Base-by-base conservation (phyloP, 345 rosid species). In the Linum trigynum region DNA sequence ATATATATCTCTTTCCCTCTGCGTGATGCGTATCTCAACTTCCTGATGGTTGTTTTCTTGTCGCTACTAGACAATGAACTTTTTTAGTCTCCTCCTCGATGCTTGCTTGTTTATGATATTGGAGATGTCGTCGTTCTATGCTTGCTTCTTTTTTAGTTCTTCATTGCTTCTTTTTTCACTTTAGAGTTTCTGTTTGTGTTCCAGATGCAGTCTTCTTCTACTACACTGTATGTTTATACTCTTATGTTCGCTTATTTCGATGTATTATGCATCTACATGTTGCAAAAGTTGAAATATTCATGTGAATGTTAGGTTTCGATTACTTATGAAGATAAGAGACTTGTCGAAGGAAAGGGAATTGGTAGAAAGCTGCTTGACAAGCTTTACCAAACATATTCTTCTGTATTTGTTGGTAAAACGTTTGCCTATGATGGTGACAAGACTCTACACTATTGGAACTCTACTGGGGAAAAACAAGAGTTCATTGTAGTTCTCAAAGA, bases 381-480 rank as follows among this genome's bases (percentile, higher is more conserved):
- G 67, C 87, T 90, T 64, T 82, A 83, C 79, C 81, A 77, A 69
- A 87, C 85, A 1, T 92, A 86, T 76, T 71, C 79, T 41, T 75
- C 86, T 50, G 95, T 84, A 43, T 84, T 89, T 57, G 79, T 68
- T 64, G 75, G 81, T 61, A 92, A 82, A 71, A 74, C 67, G 50
- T 75, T 87, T 74, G 94, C 90, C 15, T 92, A 86, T 72, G 98
- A 92, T 79, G 97, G 98, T 41, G 96, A 86, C 58, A 86, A 78
- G 68, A 76, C 72, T 92, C 74, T 92, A 83, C 51, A 87, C 96
- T 5, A 86, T 82, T 67, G 97, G 94, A 67, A 82, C 91, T 76
- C 74, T 92, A 64, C 97, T 94, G 38, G 85, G 75, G 42, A 80
- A 80, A 83, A 81, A 65, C 73, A 75, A 48, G 82, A 84, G 39